Evolutionary conservation across 805 yeast species (phyloP).

Genomic region (Pichia ethanolica): DNA sequence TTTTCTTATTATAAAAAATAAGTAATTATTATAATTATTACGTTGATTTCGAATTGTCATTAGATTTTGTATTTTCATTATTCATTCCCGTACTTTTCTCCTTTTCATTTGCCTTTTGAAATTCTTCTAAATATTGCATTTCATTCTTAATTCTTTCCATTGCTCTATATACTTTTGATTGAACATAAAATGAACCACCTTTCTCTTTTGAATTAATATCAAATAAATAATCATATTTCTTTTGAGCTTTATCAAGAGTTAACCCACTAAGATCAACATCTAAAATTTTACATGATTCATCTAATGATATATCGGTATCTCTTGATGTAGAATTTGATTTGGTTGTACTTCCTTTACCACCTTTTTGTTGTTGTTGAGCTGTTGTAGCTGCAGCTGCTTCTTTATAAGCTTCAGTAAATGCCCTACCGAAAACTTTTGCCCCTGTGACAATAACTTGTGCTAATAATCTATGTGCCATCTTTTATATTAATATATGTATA

Average conservation of each 20-base stretch:
- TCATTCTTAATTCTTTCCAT: constrained; percentile 86
- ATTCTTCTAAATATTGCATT: constrained; percentile 48
- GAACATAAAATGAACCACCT: constrained; percentile 93
- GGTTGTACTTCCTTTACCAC: constrained; percentile 24
- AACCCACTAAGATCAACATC: constrained; percentile 61
- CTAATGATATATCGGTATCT: constrained; percentile 71
- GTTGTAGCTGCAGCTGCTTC: constrained; percentile 96
- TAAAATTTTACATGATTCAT: constrained; percentile 87
- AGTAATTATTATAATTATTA: neutral
- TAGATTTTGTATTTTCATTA: neutral
- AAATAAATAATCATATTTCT: constrained; percentile 74
- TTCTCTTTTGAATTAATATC: constrained; percentile 87
- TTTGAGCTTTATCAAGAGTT: constrained; percentile 50
- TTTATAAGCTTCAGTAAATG: constrained; percentile 93
- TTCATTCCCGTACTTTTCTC: neutral
- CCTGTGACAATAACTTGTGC: constrained; percentile 91
- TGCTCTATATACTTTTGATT: constrained; percentile 89
- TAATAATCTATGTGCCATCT: constrained; percentile 83
- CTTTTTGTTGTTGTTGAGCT: constrained; percentile 38
- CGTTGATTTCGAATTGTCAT: neutral
- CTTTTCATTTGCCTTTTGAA: constrained; percentile 22
- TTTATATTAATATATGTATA: too few relatives aligned
- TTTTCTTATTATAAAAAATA: too few relatives aligned
- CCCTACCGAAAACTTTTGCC: constrained; percentile 91
- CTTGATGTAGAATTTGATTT: constrained; percentile 41